Conservation (phyloP, 2,329 filamentous ascomycete genomes). For the Fusarium floridanum region DNA sequence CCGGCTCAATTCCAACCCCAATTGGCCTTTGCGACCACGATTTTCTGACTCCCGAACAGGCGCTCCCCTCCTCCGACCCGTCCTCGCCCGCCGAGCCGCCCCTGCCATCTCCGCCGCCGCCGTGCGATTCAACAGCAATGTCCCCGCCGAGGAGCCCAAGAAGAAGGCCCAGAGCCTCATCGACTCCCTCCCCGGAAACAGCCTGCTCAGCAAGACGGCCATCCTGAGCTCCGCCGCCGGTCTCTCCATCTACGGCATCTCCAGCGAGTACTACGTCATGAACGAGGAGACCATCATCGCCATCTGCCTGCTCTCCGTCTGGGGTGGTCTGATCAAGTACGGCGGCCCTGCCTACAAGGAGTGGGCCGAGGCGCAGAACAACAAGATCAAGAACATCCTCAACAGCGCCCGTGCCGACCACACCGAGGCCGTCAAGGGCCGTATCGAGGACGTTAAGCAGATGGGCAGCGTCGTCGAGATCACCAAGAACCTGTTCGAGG, state of each 20-base stretch:
- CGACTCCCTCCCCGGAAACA: constrained; percentile 92
- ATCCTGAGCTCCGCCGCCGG: constrained; percentile 94
- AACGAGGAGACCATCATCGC: constrained; percentile 98
- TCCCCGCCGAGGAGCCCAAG: constrained; percentile 90
- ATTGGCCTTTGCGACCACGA: constrained; percentile 47
- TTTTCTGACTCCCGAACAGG: constrained; percentile 63
- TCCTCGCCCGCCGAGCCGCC: constrained; percentile 79
- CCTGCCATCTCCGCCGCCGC: constrained; percentile 79
- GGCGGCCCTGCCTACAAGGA: constrained; percentile 91
- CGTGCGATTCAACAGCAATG: constrained; percentile 78
- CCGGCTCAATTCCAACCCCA: constrained; percentile 34
- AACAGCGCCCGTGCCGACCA: constrained; percentile 95
- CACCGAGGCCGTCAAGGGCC: constrained; percentile 92
- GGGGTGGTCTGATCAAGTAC: constrained; percentile 92
- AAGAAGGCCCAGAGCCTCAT: constrained; percentile 97
- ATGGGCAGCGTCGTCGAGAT: constrained; percentile 94
- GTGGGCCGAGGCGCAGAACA: constrained; percentile 90
- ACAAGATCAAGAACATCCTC: constrained; percentile 95
- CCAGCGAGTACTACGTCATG: constrained; percentile 99
- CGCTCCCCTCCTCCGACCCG: constrained; percentile 90
- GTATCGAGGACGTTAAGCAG: constrained; percentile 95
- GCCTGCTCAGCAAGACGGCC: constrained; percentile 93
- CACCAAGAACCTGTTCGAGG: constrained; percentile 96
- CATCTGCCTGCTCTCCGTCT: constrained; percentile 92
- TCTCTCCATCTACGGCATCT: constrained; percentile 93